phyloP scores from a whole-genome alignment of 2,329 filamentous ascomycete genomes.

The Trichoderma citrinoviride region DNA sequence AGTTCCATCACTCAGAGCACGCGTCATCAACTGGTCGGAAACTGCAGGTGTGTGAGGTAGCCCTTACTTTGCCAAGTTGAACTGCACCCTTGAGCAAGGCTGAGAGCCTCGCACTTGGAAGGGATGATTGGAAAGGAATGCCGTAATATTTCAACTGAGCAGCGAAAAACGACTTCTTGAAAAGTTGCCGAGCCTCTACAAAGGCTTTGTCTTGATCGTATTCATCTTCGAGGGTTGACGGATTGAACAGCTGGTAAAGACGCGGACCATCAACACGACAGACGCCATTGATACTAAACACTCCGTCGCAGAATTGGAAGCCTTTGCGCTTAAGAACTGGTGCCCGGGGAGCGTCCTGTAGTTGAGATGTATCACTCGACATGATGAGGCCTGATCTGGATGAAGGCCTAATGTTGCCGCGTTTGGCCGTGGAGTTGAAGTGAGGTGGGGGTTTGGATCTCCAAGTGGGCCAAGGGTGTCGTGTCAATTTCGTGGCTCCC shows the following conservation, averaged over 20 bases:
- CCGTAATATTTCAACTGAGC: constrained; percentile 8
- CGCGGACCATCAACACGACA: not conserved
- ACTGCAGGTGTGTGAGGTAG: not conserved
- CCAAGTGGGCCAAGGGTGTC: no score
- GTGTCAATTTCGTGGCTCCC: no score
- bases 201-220: not conserved
- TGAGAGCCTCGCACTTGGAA: not conserved
- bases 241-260: not conserved
- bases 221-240: not conserved
- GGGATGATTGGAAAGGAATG: not conserved
- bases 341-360: not conserved
- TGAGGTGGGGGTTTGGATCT: no score
- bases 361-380: not conserved
- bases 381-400: no score
- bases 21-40: not conserved
- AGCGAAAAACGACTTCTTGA: not conserved
- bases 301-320: not conserved
- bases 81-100: not conserved
- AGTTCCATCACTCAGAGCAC: no score
- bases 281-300: not conserved
- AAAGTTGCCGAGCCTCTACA: not conserved
- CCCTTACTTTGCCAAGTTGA: not conserved
- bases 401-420: no score
- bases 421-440: not conserved
- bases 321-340: constrained; percentile 7